These are phyloP conservation scores for Ceriops decandra DNA, from an alignment of 345 rosid genomes.

Conservation along the genomic window DNA sequence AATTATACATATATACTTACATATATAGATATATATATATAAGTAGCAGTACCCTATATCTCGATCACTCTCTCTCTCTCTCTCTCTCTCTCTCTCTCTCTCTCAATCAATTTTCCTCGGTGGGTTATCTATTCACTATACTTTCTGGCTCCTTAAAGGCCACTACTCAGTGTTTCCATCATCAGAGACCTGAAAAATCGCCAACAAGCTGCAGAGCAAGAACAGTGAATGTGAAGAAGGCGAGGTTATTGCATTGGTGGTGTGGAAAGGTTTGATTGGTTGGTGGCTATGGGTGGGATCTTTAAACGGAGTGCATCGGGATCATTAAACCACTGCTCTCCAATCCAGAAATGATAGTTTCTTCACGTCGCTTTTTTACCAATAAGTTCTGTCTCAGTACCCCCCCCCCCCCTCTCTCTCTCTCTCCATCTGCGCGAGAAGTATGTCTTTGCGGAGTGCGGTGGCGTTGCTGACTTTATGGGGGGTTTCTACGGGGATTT, in stretches of 20 bases:
- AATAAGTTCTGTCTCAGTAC: not conserved
- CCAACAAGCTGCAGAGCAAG: conserved; percentile 24
- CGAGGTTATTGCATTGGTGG: not conserved
- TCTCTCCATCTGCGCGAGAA: too few species aligned
- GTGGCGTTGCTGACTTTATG: too few species aligned
- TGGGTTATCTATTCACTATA: conserved; percentile 9
- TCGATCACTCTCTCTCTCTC: not conserved
- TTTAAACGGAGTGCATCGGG: conserved; percentile 1
- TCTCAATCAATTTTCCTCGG: not conserved
- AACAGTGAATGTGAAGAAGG: conserved; percentile 4
- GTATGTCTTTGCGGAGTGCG: too few species aligned
- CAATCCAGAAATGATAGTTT: conserved; percentile 7
- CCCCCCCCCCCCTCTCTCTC: not conserved
- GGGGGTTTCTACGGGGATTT: too few species aligned
- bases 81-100: not conserved
- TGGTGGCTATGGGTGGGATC: too few species aligned
- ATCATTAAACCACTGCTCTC: not conserved
- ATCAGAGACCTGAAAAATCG: conserved; percentile 25
- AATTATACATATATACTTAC: too few species aligned
- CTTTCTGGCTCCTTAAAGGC: conserved; percentile 7
- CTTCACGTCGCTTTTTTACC: not conserved
- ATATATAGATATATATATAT: too few species aligned
- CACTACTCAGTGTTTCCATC: conserved; percentile 22
- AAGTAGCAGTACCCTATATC: too few species aligned
- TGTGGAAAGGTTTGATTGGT: not conserved